A percentile compares a stretch with the other conserved stretches of the same genome.
phyloP scores from a whole-genome alignment of 176 grass and related monocot species.

The Oryza australiensis region DNA sequence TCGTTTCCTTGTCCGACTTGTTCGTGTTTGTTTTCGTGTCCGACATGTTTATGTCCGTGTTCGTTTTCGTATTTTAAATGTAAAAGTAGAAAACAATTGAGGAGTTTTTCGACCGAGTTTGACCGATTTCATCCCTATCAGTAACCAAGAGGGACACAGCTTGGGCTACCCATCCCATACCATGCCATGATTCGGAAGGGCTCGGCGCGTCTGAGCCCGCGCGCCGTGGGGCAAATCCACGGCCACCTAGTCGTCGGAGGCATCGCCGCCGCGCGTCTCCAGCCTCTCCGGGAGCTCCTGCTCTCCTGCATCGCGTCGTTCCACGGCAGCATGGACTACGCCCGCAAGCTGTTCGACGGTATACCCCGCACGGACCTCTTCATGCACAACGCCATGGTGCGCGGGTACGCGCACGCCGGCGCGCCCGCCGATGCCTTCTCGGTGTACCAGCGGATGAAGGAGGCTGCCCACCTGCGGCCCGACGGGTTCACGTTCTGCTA shows the following conservation, averaged over 20 bases:
- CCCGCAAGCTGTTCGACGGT: conserved; percentile 45
- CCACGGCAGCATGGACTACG: conserved; percentile 44
- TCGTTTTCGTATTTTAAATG: too few relatives aligned
- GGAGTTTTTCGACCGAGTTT: too few relatives aligned
- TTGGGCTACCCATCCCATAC: too few relatives aligned
- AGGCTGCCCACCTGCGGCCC: not conserved
- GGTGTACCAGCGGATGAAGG: conserved; percentile 26
- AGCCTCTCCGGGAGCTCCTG: conserved; percentile 30
- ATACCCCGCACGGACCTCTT: conserved; percentile 50
- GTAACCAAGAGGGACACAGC: too few relatives aligned
- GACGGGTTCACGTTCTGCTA: conserved; percentile 49
- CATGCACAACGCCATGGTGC: conserved; percentile 52
- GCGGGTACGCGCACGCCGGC: conserved; percentile 19
- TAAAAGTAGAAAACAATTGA: too few relatives aligned
- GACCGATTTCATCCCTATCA: too few relatives aligned
- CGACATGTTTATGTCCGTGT: too few relatives aligned
- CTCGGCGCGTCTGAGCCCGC: conserved; percentile 26
- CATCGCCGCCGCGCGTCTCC: not conserved
- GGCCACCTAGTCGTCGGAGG: conserved; percentile 37
- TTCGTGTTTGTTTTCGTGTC: too few relatives aligned
- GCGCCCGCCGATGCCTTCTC: conserved; percentile 3
- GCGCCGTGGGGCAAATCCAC: conserved; percentile 41
- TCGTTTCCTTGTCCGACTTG: too few relatives aligned
- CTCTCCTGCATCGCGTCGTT: conserved; percentile 17
- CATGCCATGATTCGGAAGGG: conserved; percentile 43